Evolutionary conservation across 306 rosid genomes (phyloP).

Genomic region (Rosa multiflora): DNA sequence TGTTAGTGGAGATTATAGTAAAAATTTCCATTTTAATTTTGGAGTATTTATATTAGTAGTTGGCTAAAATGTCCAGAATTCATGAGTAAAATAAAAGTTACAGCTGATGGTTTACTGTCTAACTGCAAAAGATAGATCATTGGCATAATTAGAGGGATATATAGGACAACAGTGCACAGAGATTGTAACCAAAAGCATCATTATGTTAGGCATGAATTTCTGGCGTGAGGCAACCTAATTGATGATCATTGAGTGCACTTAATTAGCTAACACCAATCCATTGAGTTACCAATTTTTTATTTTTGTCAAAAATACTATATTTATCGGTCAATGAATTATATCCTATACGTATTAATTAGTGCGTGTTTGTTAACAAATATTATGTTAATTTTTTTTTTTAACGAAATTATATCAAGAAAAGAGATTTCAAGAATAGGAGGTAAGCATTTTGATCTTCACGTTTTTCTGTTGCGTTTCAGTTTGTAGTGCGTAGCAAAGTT

Average conservation of each 20-base stretch:
- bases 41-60: not conserved
- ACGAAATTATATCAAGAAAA: too few species aligned
- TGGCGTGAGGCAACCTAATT: conserved; percentile 25
- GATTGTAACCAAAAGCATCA: conserved; percentile 21
- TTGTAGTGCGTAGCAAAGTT: not conserved
- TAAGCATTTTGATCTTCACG: not conserved
- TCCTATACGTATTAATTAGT: too few species aligned
- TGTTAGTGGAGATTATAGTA: not conserved
- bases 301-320: too few species aligned
- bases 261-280: not conserved
- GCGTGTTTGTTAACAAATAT: too few species aligned
- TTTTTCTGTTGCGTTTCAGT: not conserved
- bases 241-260: not conserved
- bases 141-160: not conserved
- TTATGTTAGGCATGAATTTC: conserved; percentile 30
- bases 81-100: not conserved
- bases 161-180: not conserved
- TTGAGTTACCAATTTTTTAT: not conserved
- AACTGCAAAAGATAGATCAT: not conserved
- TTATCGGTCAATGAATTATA: too few species aligned
- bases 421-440: not conserved
- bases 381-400: too few species aligned
- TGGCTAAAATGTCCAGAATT: not conserved
- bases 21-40: not conserved
- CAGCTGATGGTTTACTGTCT: not conserved